phyloP scores from a whole-genome alignment of 78 protist genomes.

The Dictyostelium intermedium region DNA sequence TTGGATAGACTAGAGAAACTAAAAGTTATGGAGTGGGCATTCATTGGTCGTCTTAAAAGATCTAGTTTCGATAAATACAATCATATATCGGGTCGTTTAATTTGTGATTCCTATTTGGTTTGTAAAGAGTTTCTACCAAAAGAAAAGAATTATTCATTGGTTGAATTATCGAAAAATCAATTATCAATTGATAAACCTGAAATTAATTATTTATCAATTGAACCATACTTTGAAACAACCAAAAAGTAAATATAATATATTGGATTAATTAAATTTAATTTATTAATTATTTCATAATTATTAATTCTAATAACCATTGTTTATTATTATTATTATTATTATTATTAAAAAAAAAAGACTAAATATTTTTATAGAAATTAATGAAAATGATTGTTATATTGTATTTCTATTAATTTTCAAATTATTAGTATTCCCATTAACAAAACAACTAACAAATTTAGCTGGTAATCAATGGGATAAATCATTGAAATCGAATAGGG shows the following conservation, averaged over 20 bases:
- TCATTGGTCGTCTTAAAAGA: slow-evolving; percentile 90
- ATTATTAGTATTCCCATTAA: slow-evolving; percentile 93
- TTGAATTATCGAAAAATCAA: slow-evolving; percentile 86
- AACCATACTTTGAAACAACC: slow-evolving; percentile 5
- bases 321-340: slow-evolving; percentile 15
- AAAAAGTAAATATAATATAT: slow-evolving; percentile 19
- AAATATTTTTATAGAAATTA: slow-evolving; percentile 47
- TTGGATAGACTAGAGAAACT: slow-evolving; percentile 90
- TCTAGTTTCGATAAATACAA: slow-evolving; percentile 13
- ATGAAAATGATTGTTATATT: slow-evolving; percentile 89
- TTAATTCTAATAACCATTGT: slow-evolving; percentile 17
- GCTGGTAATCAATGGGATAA: slow-evolving; percentile 95
- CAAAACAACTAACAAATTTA: slow-evolving; percentile 94
- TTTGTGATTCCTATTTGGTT: slow-evolving; percentile 85
- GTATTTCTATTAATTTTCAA: slow-evolving; percentile 82
- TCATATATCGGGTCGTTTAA: slow-evolving; percentile 82
- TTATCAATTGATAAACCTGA: slow-evolving; percentile 45
- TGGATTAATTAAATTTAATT: background rate
- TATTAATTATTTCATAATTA: background rate
- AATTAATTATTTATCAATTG: slow-evolving; percentile 29
- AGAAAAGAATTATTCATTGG: slow-evolving; percentile 83
- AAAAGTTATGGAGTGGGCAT: slow-evolving; percentile 87
- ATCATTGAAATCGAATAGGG: slow-evolving; percentile 92
- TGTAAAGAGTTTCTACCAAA: slow-evolving; percentile 83
- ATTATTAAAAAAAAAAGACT: slow-evolving; percentile 19